A percentile compares a stretch with the other conserved stretches of the same genome.
Evolutionary conservation across 2,329 filamentous ascomycete species (phyloP).

Genomic region (Pezicula carpinea): DNA sequence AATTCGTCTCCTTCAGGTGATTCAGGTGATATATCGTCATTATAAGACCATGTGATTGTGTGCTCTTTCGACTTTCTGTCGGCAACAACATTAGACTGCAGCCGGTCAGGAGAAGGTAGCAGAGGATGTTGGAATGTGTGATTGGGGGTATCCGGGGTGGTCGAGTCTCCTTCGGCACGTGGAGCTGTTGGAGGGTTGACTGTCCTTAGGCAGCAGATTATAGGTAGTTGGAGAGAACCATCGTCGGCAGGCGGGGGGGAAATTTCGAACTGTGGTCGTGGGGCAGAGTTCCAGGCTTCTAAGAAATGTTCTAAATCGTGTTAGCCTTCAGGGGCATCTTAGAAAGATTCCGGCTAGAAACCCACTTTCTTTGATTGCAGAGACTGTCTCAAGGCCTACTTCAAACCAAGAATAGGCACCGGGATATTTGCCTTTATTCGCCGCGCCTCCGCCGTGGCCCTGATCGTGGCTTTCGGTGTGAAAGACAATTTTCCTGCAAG

Average conservation of each 20-base stretch:
- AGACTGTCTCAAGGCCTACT: slow-evolving; percentile 53
- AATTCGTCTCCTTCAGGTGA: slow-evolving; percentile 33
- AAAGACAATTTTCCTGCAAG: slow-evolving; percentile 59
- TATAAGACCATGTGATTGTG: slow-evolving; percentile 48
- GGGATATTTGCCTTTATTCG: slow-evolving; percentile 35
- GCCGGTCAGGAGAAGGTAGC: slow-evolving; percentile 30
- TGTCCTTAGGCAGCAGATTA: not conserved
- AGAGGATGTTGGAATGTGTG: slow-evolving; percentile 33
- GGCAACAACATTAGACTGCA: slow-evolving; percentile 43
- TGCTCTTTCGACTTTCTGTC: slow-evolving; percentile 37
- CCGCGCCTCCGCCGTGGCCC: slow-evolving; percentile 42
- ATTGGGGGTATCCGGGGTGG: not conserved
- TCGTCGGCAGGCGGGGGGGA: not conserved
- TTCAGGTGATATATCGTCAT: slow-evolving; percentile 42
- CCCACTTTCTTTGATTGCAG: slow-evolving; percentile 28
- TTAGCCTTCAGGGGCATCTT: slow-evolving; percentile 2
- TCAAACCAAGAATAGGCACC: slow-evolving; percentile 61
- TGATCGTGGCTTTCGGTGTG: slow-evolving; percentile 54
- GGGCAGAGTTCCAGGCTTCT: not conserved
- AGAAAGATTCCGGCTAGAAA: not conserved
- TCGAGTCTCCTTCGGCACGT: not conserved
- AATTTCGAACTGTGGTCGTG: slow-evolving; percentile 1
- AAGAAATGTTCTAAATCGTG: not conserved
- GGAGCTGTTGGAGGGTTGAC: slow-evolving; percentile 4
- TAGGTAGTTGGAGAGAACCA: not conserved